Base-by-base conservation (phyloP, 2,329 filamentous ascomycete species). In the Aspergillus jensenii region DNA sequence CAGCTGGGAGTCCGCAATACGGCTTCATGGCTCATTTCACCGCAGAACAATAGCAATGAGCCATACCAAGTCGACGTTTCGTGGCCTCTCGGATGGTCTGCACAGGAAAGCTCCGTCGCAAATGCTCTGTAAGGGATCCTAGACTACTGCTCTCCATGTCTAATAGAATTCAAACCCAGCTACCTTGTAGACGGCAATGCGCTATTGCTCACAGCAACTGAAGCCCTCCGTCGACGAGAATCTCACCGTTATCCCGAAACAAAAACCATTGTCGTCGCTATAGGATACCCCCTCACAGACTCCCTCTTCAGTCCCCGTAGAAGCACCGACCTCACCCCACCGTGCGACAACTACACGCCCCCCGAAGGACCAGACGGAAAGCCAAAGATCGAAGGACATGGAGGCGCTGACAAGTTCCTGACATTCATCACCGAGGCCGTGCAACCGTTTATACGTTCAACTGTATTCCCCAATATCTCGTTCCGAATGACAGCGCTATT, bases 381-480 rank as follows among this genome's bases (percentile, higher is more conserved):
- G 4, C 48, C 56, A 14, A 52, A 54, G 8, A 21, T 44, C 11
- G 53, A 60, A 9, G 27, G 72, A 1, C 69, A 72, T 15, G 79
- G 79, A 6, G 79, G 79, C 35, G 81, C 79, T 0, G 72, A 79
- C 47, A 68, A 74, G 6, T 79, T 82, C 21, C 70, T 82, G 2
- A 60, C 71, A 0, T 79, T 80, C 55, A 77, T 82, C 27, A 68
- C 70, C 1, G 68, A 73, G 3, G 68, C 81, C 3, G 44, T 62
- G 2, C 74, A 75, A 52, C 68, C 75, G 0, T 69, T 74, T 35
- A 31, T 59, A 57, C 72, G 7, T 49, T 66, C 39, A 43, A 66
- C 15, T 25, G 68, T 59, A 25, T 79, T 69, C 56, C 69, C 64
- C 1, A 67, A 66, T n/a, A 63, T 73, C 2, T 63, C 59, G 0